phyloP scores from a whole-genome alignment of 2,329 filamentous ascomycete species.

The Colletotrichum coccodes region DNA sequence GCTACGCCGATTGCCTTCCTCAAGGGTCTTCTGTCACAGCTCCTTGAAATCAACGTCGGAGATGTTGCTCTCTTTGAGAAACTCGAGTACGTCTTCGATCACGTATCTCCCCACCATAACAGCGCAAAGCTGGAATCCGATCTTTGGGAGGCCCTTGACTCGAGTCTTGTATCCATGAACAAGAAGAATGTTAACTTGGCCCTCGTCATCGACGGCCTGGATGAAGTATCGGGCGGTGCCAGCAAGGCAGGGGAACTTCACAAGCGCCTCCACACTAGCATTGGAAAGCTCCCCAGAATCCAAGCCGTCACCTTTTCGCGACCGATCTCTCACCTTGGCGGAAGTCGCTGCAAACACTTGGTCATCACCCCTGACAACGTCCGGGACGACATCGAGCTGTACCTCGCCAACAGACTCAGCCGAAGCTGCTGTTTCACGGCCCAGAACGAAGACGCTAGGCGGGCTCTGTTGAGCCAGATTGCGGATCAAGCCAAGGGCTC shows the following conservation, averaged over 20 bases:
- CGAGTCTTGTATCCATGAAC: slow-evolving; percentile 44
- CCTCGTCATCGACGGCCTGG: slow-evolving; percentile 49
- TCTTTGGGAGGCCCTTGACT: slow-evolving; percentile 47
- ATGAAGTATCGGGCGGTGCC: slow-evolving; percentile 42
- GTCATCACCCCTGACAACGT: slow-evolving; percentile 45
- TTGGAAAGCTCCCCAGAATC: slow-evolving; percentile 40
- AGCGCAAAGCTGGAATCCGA: slow-evolving; percentile 39
- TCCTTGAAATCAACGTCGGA: slow-evolving; percentile 50
- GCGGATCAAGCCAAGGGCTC: slow-evolving; percentile 45
- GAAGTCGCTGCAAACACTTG: slow-evolving; percentile 42
- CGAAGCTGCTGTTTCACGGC: slow-evolving; percentile 34
- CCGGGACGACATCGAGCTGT: slow-evolving; percentile 45
- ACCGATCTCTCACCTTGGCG: slow-evolving; percentile 41
- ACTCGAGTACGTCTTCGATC: slow-evolving; percentile 40
- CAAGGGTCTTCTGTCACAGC: slow-evolving; percentile 49
- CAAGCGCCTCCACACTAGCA: slow-evolving; percentile 42
- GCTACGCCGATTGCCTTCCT: slow-evolving; percentile 44
- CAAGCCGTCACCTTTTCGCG: slow-evolving; percentile 49
- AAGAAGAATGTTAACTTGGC: slow-evolving; percentile 40
- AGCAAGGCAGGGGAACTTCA: slow-evolving; percentile 40
- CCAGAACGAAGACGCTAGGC: slow-evolving; percentile 27
- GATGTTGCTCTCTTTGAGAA: slow-evolving; percentile 47
- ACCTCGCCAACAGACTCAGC: slow-evolving; percentile 38
- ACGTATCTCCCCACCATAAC: slow-evolving; percentile 36
- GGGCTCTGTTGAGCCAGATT: slow-evolving; percentile 42